These are phyloP conservation scores for Tetrapisispora pingtungensis DNA, from an alignment of 805 yeast species.

Conservation along the genomic window DNA sequence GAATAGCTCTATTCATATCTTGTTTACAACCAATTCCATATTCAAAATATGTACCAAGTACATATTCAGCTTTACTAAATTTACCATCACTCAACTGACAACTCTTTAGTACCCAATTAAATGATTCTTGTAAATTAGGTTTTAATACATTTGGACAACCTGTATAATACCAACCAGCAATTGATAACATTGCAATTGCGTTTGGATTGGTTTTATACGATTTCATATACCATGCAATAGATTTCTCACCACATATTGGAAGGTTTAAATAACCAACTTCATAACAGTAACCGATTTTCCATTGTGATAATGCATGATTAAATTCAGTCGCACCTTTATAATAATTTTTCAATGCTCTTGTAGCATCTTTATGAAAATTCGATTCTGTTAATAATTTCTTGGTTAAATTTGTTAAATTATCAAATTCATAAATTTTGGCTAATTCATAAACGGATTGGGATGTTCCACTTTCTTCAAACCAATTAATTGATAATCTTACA, in stretches of 20 bases:
- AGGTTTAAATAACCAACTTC: conserved; percentile 57
- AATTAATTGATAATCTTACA: conserved; percentile 31
- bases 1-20: conserved; percentile 35
- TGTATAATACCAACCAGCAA: conserved; percentile 69
- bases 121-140: conserved; percentile 55
- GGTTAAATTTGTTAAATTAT: conserved; percentile 22
- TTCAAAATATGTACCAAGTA: conserved; percentile 58
- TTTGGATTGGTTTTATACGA: conserved; percentile 36
- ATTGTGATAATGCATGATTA: conserved; percentile 58
- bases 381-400: conserved; percentile 11
- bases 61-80: conserved; percentile 54
- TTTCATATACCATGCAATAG: conserved; percentile 65
- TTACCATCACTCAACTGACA: conserved; percentile 40
- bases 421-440: conserved; percentile 45
- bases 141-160: conserved; percentile 49
- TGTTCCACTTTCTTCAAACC: conserved; percentile 42
- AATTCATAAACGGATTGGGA: conserved; percentile 51
- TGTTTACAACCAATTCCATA: conserved; percentile 49
- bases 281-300: conserved; percentile 59
- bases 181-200: conserved; percentile 57
- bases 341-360: conserved; percentile 42
- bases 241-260: conserved; percentile 42
- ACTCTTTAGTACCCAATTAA: conserved; percentile 55
- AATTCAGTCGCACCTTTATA: conserved; percentile 46
- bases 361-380: conserved; percentile 23